phyloP scores from a whole-genome alignment of 306 rosid species.

The Comarum palustre region DNA sequence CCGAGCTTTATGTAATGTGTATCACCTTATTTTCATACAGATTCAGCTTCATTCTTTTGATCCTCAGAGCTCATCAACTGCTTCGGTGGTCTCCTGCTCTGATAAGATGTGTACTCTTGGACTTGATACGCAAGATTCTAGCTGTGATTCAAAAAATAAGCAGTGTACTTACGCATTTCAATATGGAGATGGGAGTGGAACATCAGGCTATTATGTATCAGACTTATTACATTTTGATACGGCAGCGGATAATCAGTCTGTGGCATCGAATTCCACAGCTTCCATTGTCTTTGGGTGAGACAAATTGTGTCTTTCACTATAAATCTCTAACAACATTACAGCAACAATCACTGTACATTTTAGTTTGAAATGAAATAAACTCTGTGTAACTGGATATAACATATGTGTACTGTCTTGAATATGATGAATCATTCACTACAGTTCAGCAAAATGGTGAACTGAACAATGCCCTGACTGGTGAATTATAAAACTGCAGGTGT shows the following conservation, averaged over 20 bases:
- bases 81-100: conserved; percentile 58
- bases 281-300: conserved; percentile 74
- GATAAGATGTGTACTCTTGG: conserved; percentile 60
- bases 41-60: conserved; percentile 60
- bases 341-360: not conserved
- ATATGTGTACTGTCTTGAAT: not conserved
- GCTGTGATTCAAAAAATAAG: conserved; percentile 55
- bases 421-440: not conserved
- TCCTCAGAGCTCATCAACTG: conserved; percentile 56
- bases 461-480: conserved; percentile 9
- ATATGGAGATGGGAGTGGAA: conserved; percentile 84
- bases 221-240: conserved; percentile 60
- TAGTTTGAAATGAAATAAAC: too few relatives aligned
- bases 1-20: not conserved
- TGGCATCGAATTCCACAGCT: conserved; percentile 61
- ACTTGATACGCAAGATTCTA: conserved; percentile 53
- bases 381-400: too few relatives aligned
- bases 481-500: conserved; percentile 48
- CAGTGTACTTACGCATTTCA: conserved; percentile 63
- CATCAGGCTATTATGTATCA: conserved; percentile 67
- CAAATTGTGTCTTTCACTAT: not conserved
- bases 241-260: conserved; percentile 37
- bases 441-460: not conserved
- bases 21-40: conserved; percentile 31
- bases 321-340: not conserved